Conservation (phyloP, 106 monocot species). For the Dioscorea dumetorum region DNA sequence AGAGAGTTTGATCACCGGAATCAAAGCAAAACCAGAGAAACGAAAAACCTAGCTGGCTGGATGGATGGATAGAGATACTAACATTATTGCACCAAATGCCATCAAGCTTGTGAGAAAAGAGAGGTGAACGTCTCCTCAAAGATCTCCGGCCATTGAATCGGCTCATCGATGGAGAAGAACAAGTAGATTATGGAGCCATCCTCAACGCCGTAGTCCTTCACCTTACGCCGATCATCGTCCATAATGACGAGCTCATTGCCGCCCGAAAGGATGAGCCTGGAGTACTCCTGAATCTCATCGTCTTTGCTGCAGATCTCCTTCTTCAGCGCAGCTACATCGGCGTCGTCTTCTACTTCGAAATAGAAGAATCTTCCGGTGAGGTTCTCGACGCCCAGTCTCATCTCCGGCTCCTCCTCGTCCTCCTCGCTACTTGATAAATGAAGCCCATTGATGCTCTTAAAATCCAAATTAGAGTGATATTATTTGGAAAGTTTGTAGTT, state of each 20-base stretch:
- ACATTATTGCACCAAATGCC: too few species aligned
- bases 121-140: constrained; percentile 2
- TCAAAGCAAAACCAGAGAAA: too few species aligned
- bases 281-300: constrained; percentile 10
- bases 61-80: too few species aligned
- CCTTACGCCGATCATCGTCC: not conserved
- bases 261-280: constrained; percentile 7
- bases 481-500: too few species aligned
- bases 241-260: not conserved
- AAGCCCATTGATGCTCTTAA: too few species aligned
- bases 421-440: too few species aligned
- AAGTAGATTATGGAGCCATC: constrained; percentile 18
- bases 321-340: constrained; percentile 10
- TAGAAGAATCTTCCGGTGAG: constrained; percentile 22
- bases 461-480: too few species aligned
- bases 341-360: constrained; percentile 13
- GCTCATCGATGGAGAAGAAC: not conserved
- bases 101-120: not conserved
- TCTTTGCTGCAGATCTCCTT: constrained; percentile 9
- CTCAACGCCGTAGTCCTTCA: constrained; percentile 1
- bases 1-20: too few species aligned
- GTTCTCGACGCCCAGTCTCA: constrained; percentile 22
- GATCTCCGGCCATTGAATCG: not conserved
- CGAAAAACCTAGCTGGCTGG: too few species aligned
- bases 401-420: not conserved